Base-by-base conservation (phyloP, 2,329 filamentous ascomycete genomes). In the Aspergillus carbonarius region DNA sequence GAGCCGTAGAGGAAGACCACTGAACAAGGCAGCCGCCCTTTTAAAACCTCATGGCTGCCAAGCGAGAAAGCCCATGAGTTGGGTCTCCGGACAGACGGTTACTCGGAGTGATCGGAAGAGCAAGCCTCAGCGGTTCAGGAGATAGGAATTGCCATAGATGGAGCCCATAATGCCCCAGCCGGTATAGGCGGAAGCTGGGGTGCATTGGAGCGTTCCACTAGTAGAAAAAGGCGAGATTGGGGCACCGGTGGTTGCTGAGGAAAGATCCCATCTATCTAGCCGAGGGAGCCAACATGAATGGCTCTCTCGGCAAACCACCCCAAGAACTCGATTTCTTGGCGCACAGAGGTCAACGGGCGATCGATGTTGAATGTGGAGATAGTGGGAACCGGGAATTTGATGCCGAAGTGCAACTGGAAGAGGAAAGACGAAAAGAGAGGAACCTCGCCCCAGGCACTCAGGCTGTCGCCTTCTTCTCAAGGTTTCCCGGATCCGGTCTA, bases 401-500 rank as follows among this genome's bases (percentile, higher is more conserved):
- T 9, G 27, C 7, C 17, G 3, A 25, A 8, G 18, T 42, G 39
- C 12, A 20, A 13, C 8, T 42, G 13, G 8, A 30, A 10, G 23
- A 10, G 27, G n/a, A 47, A n/a, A 30, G 23, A 30, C 30, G 42
- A 47, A n/a, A 7, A 13, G 8, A 27, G 20, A 15, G 23, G 23
- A 20, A 23, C 20, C 20, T 15, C 18, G 49, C 18, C 13, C n/a
- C 20, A 20, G 20, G 25, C 3, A 10, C n/a, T 6, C n/a, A 42
- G 51, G 7, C 50, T 17, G 37, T 10, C 18, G 9, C 5, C n/a
- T 13, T 17, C 18, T 25, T 61, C 27, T 56, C 56, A 53, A 56
- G 40, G 30, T 54, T 59, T 32, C 23, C 53, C 53, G 3, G 12
- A 55, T 59, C 17, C 25, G 49, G 59, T 39, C 32, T 61, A 59